A percentile compares a stretch with the other conserved stretches of the same genome.
Evolutionary conservation across 768 basidiomycete genomes (phyloP).

Genomic region (Leccinellum albellum): DNA sequence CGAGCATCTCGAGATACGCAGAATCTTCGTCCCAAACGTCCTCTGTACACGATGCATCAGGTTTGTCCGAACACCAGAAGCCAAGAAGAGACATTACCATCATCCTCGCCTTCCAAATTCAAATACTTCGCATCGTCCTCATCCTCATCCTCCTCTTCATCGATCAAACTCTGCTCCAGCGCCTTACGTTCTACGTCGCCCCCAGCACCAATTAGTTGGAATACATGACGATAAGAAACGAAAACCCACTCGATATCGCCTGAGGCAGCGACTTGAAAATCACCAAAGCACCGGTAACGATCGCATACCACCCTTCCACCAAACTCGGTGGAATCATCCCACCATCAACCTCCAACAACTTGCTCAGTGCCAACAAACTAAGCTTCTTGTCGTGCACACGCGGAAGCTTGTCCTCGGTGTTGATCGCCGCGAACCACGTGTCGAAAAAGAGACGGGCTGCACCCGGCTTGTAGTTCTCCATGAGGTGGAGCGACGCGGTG

Average conservation of each 20-base stretch:
- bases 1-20: slow-evolving; percentile 82
- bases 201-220: background rate
- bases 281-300: slow-evolving; percentile 65
- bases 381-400: slow-evolving; percentile 91
- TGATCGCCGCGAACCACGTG: slow-evolving; percentile 77
- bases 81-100: slow-evolving; percentile 37
- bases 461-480: slow-evolving; percentile 60
- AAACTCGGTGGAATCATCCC: slow-evolving; percentile 53
- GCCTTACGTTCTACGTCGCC: slow-evolving; percentile 50
- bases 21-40: slow-evolving; percentile 92
- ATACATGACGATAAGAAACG: background rate
- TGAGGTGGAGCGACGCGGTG: slow-evolving; percentile 66
- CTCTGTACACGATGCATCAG: slow-evolving; percentile 38
- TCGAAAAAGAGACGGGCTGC: slow-evolving; percentile 75
- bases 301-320: slow-evolving; percentile 70
- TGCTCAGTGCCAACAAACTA: slow-evolving; percentile 69
- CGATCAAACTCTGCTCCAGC: slow-evolving; percentile 48
- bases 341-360: slow-evolving; percentile 68
- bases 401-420: slow-evolving; percentile 54
- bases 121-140: slow-evolving; percentile 49
- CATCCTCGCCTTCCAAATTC: slow-evolving; percentile 62
- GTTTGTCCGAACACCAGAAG: background rate
- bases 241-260: slow-evolving; percentile 65
- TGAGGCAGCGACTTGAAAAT: slow-evolving; percentile 77
- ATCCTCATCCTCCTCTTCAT: slow-evolving; percentile 44